Base-by-base conservation (phyloP, 371 early-diverging fungal genomes). In the Mortierella sp. region DNA sequence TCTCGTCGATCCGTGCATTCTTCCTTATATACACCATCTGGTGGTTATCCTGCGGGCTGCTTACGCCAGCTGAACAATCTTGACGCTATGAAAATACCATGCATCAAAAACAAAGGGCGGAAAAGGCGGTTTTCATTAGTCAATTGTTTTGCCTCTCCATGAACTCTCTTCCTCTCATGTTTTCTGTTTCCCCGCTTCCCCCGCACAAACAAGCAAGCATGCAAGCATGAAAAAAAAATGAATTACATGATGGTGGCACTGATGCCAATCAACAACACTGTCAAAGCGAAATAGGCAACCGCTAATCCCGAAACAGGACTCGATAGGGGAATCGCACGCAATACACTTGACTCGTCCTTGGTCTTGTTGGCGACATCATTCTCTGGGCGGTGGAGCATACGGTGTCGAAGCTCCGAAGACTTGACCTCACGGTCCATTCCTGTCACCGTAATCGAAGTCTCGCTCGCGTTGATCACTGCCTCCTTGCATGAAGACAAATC, bases 241-340 rank as follows among this genome's bases (percentile, higher is more conserved):
- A 75, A 78, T 27, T 77, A 77, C 77, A 82, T 48, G 56, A 77
- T 71, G 32, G 83, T 83, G 11, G 74, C 77, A 12, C 76, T 24
- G 55, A 83, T 79, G 6, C 75, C 82, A 55, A 75, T 41, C 29
- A 77, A 21, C 75, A 78, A 46, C 55, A 83, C 2, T 1, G 55
- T 18, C 77, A 79, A 71, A 5, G 83, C 65, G 43, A 60, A 14
- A 73, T 71, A 71, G 1, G 83, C 83, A 11, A 72, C 24, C 16
- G 21, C 27, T 2, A 74, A 12, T 60, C 72, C 74, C 0, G 83
- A 72, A 35, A 72, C 54, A 38, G 77, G 83, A 55, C 74, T 21
- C 79, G 77, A 83, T 14, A 41, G n/a, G 3, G 79, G 83, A 49
- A 79, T 48, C 10, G 79, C 83, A 3, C 63, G 44, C 65, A 79